A percentile compares a stretch with the other conserved stretches of the same genome.
phyloP scores from a whole-genome alignment of 176 grass and related monocot species.

The Saccharum officinarum region DNA sequence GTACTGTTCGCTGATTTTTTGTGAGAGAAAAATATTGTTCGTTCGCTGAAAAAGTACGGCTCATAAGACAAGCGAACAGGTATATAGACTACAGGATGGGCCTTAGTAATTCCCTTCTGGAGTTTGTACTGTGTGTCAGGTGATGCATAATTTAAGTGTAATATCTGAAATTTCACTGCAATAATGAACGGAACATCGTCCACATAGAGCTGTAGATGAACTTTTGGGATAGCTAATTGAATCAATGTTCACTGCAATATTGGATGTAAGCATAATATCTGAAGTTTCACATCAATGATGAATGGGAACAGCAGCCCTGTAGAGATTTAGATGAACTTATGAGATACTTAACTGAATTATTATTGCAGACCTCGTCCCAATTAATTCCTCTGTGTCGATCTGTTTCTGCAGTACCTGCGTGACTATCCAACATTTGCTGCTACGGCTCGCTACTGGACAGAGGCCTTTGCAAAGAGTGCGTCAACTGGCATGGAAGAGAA shows the following conservation, averaged over 20 bases:
- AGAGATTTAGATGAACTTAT: background rate
- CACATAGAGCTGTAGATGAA: background rate
- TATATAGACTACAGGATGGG: background rate
- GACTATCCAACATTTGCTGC: conserved; percentile 67
- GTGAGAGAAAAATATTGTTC: too few relatives aligned
- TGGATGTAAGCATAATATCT: background rate
- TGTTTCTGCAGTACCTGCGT: conserved; percentile 63
- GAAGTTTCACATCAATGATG: background rate
- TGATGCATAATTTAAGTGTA: background rate
- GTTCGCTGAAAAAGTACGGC: too few relatives aligned
- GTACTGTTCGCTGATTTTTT: too few relatives aligned
- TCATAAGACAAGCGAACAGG: too few relatives aligned
- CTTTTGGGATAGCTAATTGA: background rate
- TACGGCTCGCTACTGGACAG: conserved; percentile 97
- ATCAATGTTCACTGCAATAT: background rate
- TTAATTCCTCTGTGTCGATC: background rate
- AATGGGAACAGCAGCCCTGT: background rate
- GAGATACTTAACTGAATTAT: background rate
- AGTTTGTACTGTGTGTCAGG: background rate
- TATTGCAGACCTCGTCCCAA: background rate
- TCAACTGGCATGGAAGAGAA: conserved; percentile 92
- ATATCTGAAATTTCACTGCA: background rate
- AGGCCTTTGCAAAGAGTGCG: conserved; percentile 78
- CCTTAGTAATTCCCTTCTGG: background rate
- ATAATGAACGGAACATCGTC: background rate